These are phyloP conservation scores for Phyllachora maydis DNA, from an alignment of 2,329 filamentous ascomycete species.

Conservation along the genomic window DNA sequence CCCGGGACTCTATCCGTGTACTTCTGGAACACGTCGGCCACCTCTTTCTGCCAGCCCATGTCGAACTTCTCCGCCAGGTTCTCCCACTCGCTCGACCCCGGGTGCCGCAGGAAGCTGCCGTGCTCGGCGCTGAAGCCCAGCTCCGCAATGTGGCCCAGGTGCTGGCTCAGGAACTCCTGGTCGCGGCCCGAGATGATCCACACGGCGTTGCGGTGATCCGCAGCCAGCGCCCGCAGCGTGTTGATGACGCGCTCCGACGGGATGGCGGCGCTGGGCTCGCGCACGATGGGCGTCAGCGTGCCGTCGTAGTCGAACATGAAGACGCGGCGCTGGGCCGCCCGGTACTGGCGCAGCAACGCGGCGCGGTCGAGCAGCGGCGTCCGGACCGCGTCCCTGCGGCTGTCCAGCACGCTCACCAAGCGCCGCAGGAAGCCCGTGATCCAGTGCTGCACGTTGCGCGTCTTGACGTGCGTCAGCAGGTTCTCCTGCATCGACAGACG, in stretches of 20 bases:
- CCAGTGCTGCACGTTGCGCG: conserved; percentile 75
- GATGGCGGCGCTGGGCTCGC: conserved; percentile 73
- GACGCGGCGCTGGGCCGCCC: conserved; percentile 53
- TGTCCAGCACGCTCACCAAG: conserved; percentile 60
- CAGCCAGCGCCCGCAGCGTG: conserved; percentile 58
- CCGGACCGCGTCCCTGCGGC: conserved; percentile 50
- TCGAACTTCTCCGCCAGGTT: conserved; percentile 73
- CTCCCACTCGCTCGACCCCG: conserved; percentile 59
- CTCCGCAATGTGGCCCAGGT: conserved; percentile 76
- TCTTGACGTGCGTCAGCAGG: conserved; percentile 68
- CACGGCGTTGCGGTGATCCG: conserved; percentile 68
- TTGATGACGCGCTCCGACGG: conserved; percentile 68
- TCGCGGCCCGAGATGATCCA: conserved; percentile 97
- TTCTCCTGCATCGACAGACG: conserved; percentile 49
- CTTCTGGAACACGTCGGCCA: conserved; percentile 65
- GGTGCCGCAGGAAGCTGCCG: conserved; percentile 81
- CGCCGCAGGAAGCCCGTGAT: conserved; percentile 60
- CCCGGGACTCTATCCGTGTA: conserved; percentile 77
- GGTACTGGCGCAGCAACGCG: conserved; percentile 53
- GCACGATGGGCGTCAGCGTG: conserved; percentile 86
- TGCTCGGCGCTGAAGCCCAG: conserved; percentile 95
- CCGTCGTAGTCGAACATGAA: conserved; percentile 99
- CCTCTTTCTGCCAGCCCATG: conserved; percentile 83
- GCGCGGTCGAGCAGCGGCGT: conserved; percentile 69
- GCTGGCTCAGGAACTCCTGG: conserved; percentile 74